These are phyloP conservation scores for Plasmodium coatneyi DNA, from an alignment of 169 alveolate species.

Conservation along the genomic window DNA sequence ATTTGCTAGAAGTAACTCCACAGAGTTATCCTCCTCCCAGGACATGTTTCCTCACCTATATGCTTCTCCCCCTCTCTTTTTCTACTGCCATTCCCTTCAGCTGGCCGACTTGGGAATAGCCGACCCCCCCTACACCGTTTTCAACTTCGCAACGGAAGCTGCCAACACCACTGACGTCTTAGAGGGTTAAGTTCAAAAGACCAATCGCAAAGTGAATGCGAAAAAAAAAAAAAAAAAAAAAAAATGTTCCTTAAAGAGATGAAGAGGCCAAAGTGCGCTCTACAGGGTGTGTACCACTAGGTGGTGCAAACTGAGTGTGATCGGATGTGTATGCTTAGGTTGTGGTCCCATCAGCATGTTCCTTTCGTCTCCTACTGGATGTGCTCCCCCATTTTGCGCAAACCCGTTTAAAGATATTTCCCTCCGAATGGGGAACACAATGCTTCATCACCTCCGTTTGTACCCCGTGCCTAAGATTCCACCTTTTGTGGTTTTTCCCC, in stretches of 20 bases:
- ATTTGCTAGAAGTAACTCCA: background rate
- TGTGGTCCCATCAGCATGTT: background rate
- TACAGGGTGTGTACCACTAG: background rate
- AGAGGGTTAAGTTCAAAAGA: conserved; percentile 20
- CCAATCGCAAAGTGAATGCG: background rate
- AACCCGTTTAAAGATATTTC: background rate
- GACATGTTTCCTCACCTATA: background rate
- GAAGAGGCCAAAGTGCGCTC: background rate
- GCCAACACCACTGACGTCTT: conserved; percentile 19
- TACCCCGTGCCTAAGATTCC: background rate
- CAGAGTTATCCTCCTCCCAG: background rate
- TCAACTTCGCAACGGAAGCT: conserved; percentile 55
- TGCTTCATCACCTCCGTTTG: background rate
- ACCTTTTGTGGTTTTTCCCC: background rate
- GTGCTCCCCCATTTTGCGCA: background rate
- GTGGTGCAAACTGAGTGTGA: background rate
- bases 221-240: conserved; percentile 7
- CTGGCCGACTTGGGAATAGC: conserved; percentile 15
- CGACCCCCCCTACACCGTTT: conserved; percentile 64
- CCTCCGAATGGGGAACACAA: background rate
- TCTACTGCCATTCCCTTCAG: background rate
- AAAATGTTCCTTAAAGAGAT: background rate
- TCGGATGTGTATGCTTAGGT: background rate
- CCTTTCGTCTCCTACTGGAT: background rate
- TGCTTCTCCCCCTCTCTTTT: background rate